These are phyloP conservation scores for Paxillus involutus DNA, from an alignment of 768 basidiomycete species.

Conservation along the genomic window DNA sequence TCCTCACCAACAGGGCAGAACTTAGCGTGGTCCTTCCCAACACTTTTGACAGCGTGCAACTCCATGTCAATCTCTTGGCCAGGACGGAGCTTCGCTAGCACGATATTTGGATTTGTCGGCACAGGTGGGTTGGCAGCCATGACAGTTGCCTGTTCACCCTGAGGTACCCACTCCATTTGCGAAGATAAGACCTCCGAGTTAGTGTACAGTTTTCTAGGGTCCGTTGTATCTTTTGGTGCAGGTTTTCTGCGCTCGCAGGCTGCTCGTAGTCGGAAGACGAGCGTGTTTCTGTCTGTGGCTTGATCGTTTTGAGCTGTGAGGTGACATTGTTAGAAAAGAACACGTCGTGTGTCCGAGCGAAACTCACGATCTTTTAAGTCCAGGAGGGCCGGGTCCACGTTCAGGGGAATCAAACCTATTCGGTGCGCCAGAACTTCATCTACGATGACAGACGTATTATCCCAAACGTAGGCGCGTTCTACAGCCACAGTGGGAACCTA, in stretches of 20 bases:
- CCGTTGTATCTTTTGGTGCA: conserved; percentile 49
- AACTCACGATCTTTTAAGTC: conserved; percentile 49
- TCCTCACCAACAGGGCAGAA: conserved; percentile 88
- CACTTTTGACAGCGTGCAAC: conserved; percentile 88
- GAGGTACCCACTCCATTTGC: conserved; percentile 73
- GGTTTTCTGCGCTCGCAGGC: conserved; percentile 62
- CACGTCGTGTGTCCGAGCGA: neutral
- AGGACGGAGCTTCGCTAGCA: conserved; percentile 88
- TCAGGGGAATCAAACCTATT: conserved; percentile 88
- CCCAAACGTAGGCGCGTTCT: conserved; percentile 89
- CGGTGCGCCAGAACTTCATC: conserved; percentile 94
- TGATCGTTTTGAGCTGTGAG: conserved; percentile 44
- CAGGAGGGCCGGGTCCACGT: conserved; percentile 77
- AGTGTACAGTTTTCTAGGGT: conserved; percentile 65
- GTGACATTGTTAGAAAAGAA: neutral
- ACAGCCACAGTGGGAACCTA: conserved; percentile 92
- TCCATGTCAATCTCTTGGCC: conserved; percentile 87
- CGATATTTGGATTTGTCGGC: conserved; percentile 78
- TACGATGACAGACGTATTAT: conserved; percentile 91
- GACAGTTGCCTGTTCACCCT: conserved; percentile 74
- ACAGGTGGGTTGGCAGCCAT: conserved; percentile 55
- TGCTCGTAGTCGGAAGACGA: conserved; percentile 80
- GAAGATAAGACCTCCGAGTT: conserved; percentile 69
- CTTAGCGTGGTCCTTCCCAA: conserved; percentile 95
- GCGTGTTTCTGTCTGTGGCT: conserved; percentile 86